phyloP scores from a whole-genome alignment of 352 stramenopile species.

The Phytopythium vexans region DNA sequence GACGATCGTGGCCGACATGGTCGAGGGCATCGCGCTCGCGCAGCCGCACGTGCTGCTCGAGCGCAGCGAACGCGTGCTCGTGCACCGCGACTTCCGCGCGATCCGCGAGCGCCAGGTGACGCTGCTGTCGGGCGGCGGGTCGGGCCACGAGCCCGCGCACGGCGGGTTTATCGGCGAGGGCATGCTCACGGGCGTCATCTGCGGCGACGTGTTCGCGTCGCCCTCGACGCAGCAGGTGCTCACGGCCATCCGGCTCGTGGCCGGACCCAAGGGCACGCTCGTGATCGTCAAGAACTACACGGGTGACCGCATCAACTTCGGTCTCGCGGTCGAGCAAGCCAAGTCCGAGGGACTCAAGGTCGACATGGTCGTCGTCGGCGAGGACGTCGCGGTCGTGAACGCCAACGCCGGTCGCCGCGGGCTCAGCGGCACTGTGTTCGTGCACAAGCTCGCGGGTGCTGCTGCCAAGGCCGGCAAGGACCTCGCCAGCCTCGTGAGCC shows the following conservation, averaged over 20 bases:
- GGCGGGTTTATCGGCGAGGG: constrained; percentile 95
- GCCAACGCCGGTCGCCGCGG: constrained; percentile 96
- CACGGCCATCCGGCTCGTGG: constrained; percentile 90
- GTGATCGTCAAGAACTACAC: constrained; percentile 99
- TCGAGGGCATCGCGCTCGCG: constrained; percentile 63
- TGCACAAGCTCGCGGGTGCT: constrained; percentile 96
- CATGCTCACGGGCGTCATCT: constrained; percentile 96
- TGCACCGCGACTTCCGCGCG: constrained; percentile 65
- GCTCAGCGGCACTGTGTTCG: constrained; percentile 94
- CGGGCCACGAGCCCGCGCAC: constrained; percentile 95
- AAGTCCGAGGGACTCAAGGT: constrained; percentile 89
- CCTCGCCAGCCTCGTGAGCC: constrained; percentile 67
- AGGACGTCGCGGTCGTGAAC: constrained; percentile 91
- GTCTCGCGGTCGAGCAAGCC: constrained; percentile 94
- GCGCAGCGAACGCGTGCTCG: constrained; percentile 50
- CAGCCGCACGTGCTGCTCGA: constrained; percentile 73
- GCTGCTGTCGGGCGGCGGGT: constrained; percentile 72
- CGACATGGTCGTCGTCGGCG: constrained; percentile 95
- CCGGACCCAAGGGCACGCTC: constrained; percentile 85
- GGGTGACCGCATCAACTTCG: constrained; percentile 98
- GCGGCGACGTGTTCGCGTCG: constrained; percentile 96
- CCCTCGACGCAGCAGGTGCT: constrained; percentile 93
- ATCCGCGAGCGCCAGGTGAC: constrained; percentile 73
- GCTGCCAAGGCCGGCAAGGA: constrained; percentile 73
- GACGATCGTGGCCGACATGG: constrained; percentile 71